Base-by-base conservation (phyloP, 345 rosid species). In the Pugionium dolabratum region DNA sequence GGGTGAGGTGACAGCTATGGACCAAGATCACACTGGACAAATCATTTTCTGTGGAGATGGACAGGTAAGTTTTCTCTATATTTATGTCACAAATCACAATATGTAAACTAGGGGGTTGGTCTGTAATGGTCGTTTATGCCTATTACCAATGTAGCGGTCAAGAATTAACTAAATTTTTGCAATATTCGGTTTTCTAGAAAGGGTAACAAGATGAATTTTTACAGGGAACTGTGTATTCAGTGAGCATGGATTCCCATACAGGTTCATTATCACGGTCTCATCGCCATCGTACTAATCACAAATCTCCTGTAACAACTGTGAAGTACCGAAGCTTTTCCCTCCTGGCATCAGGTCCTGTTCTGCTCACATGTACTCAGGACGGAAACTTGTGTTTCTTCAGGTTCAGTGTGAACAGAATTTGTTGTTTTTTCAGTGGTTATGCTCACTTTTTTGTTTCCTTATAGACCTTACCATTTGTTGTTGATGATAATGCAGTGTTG, bases 11-110 rank as follows among this genome's bases (percentile, higher is more conserved):
- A 90, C 97, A 43, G 66, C 99, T n/a, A 85, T 90, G 97, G 99
- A 94, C 76, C 95, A 94, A 67, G 99, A 94, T 74, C 99, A 94
- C 78, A 83, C 99, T 43, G 97, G 99, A 79, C 94, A 88, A 30
- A 84, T 88, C 35, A 78, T 94, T 66, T 94, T 94, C 82, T 90
- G 99, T 58, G 96, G 99, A 35, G 99, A 94, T 82, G 88, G 79
- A 26, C 89, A 82, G 86, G 99, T 85, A 53, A 67, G 7, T 42
- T 37, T 66, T 61, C 64, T 45, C n/a, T 58, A 6, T 46, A 52
- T 32, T 27, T 32, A 50, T 53, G 30, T 45, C 31, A 40, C 37
- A 18, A 18, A 18, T 18, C 18, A 18, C 18, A 18, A 11, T 46
- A 33, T 63, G 32, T 28, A 43, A 57, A 35, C 31, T 7, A 63